Evolutionary conservation across 352 stramenopile species (phyloP).

Genomic region (Chrysophaeum taylorii): DNA sequence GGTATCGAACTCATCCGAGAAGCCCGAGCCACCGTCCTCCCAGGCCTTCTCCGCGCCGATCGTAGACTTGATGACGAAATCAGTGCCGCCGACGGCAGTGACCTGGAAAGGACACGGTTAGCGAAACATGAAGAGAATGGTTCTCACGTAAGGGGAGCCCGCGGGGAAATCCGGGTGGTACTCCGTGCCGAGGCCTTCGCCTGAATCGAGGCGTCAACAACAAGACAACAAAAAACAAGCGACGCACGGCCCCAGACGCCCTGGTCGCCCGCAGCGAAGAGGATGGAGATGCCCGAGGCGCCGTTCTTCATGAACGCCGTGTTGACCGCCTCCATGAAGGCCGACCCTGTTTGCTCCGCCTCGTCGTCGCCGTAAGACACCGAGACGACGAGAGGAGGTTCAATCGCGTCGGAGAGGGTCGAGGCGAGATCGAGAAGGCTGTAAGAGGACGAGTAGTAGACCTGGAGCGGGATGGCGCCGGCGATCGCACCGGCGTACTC

Average conservation of each 20-base stretch:
- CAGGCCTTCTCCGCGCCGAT: not conserved
- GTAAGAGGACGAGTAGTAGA: slow-evolving; percentile 48
- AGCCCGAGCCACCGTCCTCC: slow-evolving; percentile 51
- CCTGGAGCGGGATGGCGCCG: slow-evolving; percentile 63
- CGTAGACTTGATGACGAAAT: slow-evolving; percentile 37
- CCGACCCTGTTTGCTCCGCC: slow-evolving; percentile 29
- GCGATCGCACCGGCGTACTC: slow-evolving; percentile 74
- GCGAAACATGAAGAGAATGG: no score
- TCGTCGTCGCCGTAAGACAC: slow-evolving; percentile 75
- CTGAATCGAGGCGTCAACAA: no score
- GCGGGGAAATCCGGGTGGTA: slow-evolving; percentile 31
- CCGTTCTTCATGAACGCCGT: no score
- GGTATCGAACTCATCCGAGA: slow-evolving; percentile 63
- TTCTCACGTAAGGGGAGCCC: slow-evolving; percentile 65
- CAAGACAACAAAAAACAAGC: no score
- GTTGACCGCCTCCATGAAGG: slow-evolving; percentile 58
- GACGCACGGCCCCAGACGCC: no score
- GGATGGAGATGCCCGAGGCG: slow-evolving; percentile 70
- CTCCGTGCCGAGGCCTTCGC: not conserved
- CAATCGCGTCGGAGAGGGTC: slow-evolving; percentile 39
- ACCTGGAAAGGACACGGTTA: no score
- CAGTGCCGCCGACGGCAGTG: slow-evolving; percentile 71
- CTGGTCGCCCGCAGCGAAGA: slow-evolving; percentile 70
- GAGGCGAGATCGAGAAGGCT: slow-evolving; percentile 40
- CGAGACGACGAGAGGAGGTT: slow-evolving; percentile 63